Percentiles rank a stretch among this genome's conserved stretches.
phyloP scores from a whole-genome alignment of 2,329 filamentous ascomycete species.

The Scedosporium dehoogii region DNA sequence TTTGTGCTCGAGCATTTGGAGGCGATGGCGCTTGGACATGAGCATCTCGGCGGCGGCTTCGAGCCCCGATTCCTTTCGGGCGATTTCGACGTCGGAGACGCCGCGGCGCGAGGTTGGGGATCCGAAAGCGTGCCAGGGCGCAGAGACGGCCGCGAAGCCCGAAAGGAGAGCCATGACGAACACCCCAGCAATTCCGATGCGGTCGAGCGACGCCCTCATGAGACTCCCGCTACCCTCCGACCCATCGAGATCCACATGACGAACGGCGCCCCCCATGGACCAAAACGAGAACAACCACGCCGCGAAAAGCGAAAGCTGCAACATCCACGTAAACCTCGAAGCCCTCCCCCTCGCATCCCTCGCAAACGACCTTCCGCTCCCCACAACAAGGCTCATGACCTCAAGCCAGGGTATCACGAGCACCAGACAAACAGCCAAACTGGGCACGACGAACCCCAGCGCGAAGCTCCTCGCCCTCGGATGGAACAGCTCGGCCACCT shows the following conservation, averaged over 20 bases:
- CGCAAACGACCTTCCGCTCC: constrained; percentile 53
- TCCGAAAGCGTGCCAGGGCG: constrained; percentile 75
- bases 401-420: constrained; percentile 71
- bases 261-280: constrained; percentile 52
- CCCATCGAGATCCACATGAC: neutral
- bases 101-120: constrained; percentile 29
- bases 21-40: constrained; percentile 59
- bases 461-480: constrained; percentile 57
- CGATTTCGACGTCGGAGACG: constrained; percentile 64
- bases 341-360: constrained; percentile 44
- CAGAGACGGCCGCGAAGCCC: constrained; percentile 80
- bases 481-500: constrained; percentile 69
- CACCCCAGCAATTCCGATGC: constrained; percentile 78
- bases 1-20: constrained; percentile 62
- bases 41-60: constrained; percentile 75
- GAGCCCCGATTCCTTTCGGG: constrained; percentile 68
- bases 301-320: constrained; percentile 53
- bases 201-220: constrained; percentile 47
- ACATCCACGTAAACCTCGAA: constrained; percentile 51
- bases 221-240: constrained; percentile 10
- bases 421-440: constrained; percentile 62
- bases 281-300: constrained; percentile 68
- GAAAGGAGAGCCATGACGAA: constrained; percentile 80
- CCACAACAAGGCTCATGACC: constrained; percentile 53
- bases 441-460: constrained; percentile 58